A percentile compares a stretch with the other conserved stretches of the same genome.
These are phyloP conservation scores for Apophysomyces trapeziformis DNA, from an alignment of 371 early-diverging fungal species.

Conservation along the genomic window DNA sequence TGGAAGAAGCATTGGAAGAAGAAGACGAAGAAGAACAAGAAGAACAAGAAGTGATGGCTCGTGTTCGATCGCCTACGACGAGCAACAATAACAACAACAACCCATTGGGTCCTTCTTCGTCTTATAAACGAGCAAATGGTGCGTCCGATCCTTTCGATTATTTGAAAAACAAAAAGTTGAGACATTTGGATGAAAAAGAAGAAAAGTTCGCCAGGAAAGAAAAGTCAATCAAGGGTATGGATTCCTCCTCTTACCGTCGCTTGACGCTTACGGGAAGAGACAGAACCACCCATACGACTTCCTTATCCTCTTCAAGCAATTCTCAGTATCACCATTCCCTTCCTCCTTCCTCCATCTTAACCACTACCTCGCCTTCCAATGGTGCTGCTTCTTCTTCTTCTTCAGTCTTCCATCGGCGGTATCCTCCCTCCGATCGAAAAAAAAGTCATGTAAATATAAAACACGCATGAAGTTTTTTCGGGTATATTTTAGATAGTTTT, in stretches of 20 bases:
- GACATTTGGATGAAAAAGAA: not conserved
- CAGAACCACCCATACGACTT: no score
- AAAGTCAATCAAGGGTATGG: no score
- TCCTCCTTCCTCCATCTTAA: no score
- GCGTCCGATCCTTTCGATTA: slow-evolving; percentile 1
- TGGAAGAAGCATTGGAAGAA: no score
- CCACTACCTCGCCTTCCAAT: no score
- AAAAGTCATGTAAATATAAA: slow-evolving; percentile 8
- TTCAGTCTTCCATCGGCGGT: not conserved
- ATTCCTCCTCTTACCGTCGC: no score
- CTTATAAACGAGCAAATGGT: not conserved
- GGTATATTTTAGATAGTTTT: not conserved
- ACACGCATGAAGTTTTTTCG: not conserved
- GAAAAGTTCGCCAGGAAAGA: no score
- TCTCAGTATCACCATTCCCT: no score
- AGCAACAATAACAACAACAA: not conserved
- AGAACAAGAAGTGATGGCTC: slow-evolving; percentile 8
- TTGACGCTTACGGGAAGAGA: no score
- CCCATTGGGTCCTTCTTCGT: not conserved
- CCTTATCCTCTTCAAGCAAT: no score
- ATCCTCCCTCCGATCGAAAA: slow-evolving; percentile 3
- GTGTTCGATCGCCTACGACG: no score
- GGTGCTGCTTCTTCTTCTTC: not conserved
- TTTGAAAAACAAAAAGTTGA: not conserved
- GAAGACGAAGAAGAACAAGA: slow-evolving; percentile 20